Evolutionary conservation across 768 basidiomycete species (phyloP), one percentile per base, ranked within the genome.

Genomic region (Auricularia cornea): DNA sequence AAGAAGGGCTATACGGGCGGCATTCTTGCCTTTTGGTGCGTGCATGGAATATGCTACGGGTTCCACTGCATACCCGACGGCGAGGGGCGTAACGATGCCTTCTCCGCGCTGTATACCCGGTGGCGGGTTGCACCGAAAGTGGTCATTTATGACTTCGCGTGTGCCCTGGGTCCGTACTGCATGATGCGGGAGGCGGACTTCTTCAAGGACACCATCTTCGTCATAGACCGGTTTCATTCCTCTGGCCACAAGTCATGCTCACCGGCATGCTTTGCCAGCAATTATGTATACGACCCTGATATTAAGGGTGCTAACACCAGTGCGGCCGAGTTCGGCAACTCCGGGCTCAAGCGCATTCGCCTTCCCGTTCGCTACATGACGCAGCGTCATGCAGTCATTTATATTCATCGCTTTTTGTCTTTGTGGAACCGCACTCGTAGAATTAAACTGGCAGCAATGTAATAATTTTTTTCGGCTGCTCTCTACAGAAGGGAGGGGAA

Each of bases 21-120:
- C 26, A 23, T 52, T 28, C 16, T 52, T 10, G 51, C 51, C 23
- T 18, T 28, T 23, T 52, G 51, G 51, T 52, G 51, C 26, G 8
- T n/a, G 26, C 51, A 52, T n/a, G 20, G 16, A 6, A 28, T 52
- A 6, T 52, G 51, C 51, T 52, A n/a, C 8, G 51, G 51, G 10
- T 52, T 52, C 23, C 51, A 52, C 23, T 52, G 51, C 62, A 79
- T 77, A 23, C 77, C 75, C 0, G 44, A 65, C 10, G 72, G 68
- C 1, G 77, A 78, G 64, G 76, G 77, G 3, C 44, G 73, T 1
- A 77, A 79, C 62, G 74, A 78, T 66, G 74, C 77, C 0, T 79
- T 79, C 62, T 76, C 73, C 2, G 76, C 77, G 1, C 66, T 78
- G 1, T 66, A 76, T 16, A 78, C 76, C 1, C 66, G 66, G 1